phyloP scores from a whole-genome alignment of 2,329 filamentous ascomycete species.

The Massarina eburnea region DNA sequence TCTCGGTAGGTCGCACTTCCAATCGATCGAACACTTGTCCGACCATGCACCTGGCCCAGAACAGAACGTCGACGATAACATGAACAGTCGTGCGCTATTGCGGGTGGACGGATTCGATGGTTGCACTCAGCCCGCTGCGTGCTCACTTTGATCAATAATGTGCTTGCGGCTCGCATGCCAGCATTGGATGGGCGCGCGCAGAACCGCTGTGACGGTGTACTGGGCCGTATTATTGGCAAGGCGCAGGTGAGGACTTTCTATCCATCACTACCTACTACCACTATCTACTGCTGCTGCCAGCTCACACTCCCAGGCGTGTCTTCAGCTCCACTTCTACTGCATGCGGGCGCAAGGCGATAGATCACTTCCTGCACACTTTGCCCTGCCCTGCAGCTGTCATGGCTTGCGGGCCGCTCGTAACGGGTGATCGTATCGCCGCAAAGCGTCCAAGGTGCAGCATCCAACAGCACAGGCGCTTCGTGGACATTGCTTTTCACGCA shows the following conservation, averaged over 20 bases:
- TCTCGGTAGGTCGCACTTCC: constrained; percentile 13
- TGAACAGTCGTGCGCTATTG: constrained; percentile 10
- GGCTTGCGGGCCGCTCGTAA: constrained; percentile 19
- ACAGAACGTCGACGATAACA: constrained; percentile 19
- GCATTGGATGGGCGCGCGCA: constrained; percentile 9
- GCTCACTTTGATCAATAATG: constrained; percentile 15
- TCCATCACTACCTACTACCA: not conserved
- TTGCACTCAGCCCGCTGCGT: not conserved
- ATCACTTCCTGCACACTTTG: constrained; percentile 11
- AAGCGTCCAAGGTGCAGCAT: constrained; percentile 10
- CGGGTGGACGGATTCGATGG: not conserved
- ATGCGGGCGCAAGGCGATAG: constrained; percentile 1
- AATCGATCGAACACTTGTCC: constrained; percentile 12
- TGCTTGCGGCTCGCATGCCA: constrained; percentile 11
- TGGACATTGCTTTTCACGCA: constrained; percentile 2
- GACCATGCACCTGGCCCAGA: constrained; percentile 19
- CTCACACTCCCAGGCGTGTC: not conserved
- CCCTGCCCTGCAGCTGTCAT: constrained; percentile 17
- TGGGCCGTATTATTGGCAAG: constrained; percentile 2
- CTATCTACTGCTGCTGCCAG: not conserved
- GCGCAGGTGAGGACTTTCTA: not conserved
- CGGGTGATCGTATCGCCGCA: constrained; percentile 7
- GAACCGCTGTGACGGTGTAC: constrained; percentile 14
- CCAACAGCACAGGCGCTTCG: constrained; percentile 6
- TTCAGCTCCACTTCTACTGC: not conserved